Conservation (phyloP, 2,329 filamentous ascomycete genomes). For the Claviceps cyperi region DNA sequence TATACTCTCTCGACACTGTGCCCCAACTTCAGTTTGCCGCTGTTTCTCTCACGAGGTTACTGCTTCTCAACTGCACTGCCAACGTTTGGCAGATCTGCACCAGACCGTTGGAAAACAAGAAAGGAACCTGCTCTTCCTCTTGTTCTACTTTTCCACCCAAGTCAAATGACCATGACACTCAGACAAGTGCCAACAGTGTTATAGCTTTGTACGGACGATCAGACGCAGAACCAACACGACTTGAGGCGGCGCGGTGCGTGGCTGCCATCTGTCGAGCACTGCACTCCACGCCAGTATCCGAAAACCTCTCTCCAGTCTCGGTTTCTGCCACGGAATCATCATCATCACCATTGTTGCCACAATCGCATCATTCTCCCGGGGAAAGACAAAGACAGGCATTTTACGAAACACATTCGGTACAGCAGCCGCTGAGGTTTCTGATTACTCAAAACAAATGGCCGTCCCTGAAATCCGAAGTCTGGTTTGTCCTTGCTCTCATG, state of each 20-base stretch:
- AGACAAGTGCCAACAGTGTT: slow-evolving; percentile 23
- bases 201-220: slow-evolving; percentile 22
- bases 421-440: slow-evolving; percentile 33
- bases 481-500: slow-evolving; percentile 50
- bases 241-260: slow-evolving; percentile 42
- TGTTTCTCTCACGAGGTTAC: slow-evolving; percentile 41
- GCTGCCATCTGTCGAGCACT: slow-evolving; percentile 39
- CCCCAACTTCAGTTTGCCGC: slow-evolving; percentile 46
- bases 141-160: slow-evolving; percentile 8
- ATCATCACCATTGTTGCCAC: neutral
- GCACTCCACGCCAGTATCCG: slow-evolving; percentile 25
- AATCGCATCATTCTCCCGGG: neutral
- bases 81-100: slow-evolving; percentile 38
- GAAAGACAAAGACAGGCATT: slow-evolving; percentile 21
- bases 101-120: slow-evolving; percentile 15
- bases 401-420: slow-evolving; percentile 30
- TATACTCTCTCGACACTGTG: slow-evolving; percentile 37
- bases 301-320: slow-evolving; percentile 16
- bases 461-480: slow-evolving; percentile 42
- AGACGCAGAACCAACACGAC: slow-evolving; percentile 37
- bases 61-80: slow-evolving; percentile 35
- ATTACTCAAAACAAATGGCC: slow-evolving; percentile 45
- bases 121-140: neutral
- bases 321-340: neutral
- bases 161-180: slow-evolving; percentile 7